phyloP scores from a whole-genome alignment of 2,329 filamentous ascomycete species.

The Pyrenochaeta sp. region DNA sequence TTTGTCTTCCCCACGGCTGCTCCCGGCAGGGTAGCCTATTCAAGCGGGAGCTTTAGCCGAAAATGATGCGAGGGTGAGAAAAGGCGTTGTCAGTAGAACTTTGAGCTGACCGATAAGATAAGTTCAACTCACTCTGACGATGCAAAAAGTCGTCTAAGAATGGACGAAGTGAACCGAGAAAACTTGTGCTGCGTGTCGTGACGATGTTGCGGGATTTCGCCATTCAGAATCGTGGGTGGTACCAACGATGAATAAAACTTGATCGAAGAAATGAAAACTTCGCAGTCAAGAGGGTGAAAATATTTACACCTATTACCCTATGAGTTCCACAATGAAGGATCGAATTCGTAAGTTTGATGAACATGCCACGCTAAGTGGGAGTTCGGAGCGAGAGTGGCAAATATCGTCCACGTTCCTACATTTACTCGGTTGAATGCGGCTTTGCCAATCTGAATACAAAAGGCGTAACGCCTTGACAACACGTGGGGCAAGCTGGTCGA shows the following conservation, averaged over 20 bases:
- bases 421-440: slow-evolving; percentile 17
- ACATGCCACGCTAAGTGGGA: slow-evolving; percentile 36
- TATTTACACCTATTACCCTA: slow-evolving; percentile 18
- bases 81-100: not conserved
- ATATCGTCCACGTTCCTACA: slow-evolving; percentile 23
- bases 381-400: slow-evolving; percentile 21
- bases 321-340: slow-evolving; percentile 20
- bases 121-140: not conserved
- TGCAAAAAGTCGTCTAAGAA: not conserved
- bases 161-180: not conserved
- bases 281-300: slow-evolving; percentile 6
- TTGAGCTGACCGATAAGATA: not conserved
- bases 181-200: not conserved
- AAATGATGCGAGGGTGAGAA: slow-evolving; percentile 1
- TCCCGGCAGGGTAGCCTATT: slow-evolving; percentile 32
- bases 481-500: slow-evolving; percentile 38
- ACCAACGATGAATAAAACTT: not conserved
- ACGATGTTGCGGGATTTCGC: slow-evolving; percentile 1
- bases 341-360: slow-evolving; percentile 13
- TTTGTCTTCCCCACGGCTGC: slow-evolving; percentile 26
- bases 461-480: slow-evolving; percentile 37
- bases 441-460: slow-evolving; percentile 19
- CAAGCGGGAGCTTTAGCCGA: not conserved
- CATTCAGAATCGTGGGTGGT: not conserved
- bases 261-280: not conserved